These are phyloP conservation scores for Verticillium tricorpus DNA, from an alignment of 2,329 filamentous ascomycete species.

Conservation along the genomic window DNA sequence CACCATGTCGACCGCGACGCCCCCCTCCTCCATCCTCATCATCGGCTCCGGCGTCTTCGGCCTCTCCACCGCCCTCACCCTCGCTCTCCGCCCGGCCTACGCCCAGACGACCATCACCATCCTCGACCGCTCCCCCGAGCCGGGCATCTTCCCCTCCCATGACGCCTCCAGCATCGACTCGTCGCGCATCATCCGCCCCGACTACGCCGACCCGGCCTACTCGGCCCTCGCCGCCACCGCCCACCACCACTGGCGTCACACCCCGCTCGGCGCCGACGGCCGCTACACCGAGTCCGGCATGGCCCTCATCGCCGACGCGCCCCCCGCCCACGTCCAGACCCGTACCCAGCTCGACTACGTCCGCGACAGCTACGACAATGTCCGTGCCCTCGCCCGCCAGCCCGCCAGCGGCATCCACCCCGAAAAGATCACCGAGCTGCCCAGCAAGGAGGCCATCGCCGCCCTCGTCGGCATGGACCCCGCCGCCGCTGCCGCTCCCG, in stretches of 20 bases:
- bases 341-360: conserved; percentile 55
- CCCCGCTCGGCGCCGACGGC: conserved; percentile 55
- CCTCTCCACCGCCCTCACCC: conserved; percentile 58
- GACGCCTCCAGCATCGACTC: conserved; percentile 59
- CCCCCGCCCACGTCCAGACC: conserved; percentile 24
- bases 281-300: conserved; percentile 70
- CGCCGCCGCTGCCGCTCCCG: conserved; percentile 44
- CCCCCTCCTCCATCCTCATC: conserved; percentile 56
- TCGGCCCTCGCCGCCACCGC: conserved; percentile 67
- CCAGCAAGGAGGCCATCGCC: conserved; percentile 38
- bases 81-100: conserved; percentile 59
- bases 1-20: neutral
- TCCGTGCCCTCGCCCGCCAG: conserved; percentile 41
- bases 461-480: conserved; percentile 15
- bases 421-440: conserved; percentile 39
- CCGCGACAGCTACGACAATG: conserved; percentile 54
- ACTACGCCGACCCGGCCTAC: conserved; percentile 81
- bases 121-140: conserved; percentile 47
- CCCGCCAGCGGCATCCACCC: conserved; percentile 29
- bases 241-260: conserved; percentile 63
- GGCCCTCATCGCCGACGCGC: conserved; percentile 48
- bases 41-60: conserved; percentile 65
- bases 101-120: conserved; percentile 51
- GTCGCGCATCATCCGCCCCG: conserved; percentile 61
- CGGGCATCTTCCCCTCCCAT: conserved; percentile 52